These are phyloP conservation scores for Microbotryum saponariae DNA, from an alignment of 1,284 basidiomycete species.

Conservation along the genomic window DNA sequence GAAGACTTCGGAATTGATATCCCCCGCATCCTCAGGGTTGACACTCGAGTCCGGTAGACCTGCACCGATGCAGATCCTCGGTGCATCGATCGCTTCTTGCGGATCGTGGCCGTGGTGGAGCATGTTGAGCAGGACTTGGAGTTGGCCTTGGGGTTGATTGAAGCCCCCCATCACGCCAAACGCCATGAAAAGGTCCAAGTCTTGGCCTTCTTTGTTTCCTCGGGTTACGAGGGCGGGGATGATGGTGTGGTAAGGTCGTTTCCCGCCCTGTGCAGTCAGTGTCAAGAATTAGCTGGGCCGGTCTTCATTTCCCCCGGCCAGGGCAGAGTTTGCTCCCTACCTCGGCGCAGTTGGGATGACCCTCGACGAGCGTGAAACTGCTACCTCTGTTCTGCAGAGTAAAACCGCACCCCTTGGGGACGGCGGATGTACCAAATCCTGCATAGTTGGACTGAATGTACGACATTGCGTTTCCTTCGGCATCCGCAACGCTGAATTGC, in stretches of 20 bases:
- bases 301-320: background rate
- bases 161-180: slow-evolving; percentile 50
- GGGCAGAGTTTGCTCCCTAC: slow-evolving; percentile 38
- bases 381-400: slow-evolving; percentile 89
- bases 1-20: slow-evolving; percentile 73
- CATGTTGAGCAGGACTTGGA: slow-evolving; percentile 87
- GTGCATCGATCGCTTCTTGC: slow-evolving; percentile 81
- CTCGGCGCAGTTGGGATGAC: slow-evolving; percentile 72
- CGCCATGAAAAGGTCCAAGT: slow-evolving; percentile 57
- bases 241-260: slow-evolving; percentile 35
- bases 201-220: slow-evolving; percentile 51
- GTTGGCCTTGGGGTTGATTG: slow-evolving; percentile 91
- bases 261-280: slow-evolving; percentile 5
- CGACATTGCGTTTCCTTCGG: slow-evolving; percentile 56
- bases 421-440: slow-evolving; percentile 54
- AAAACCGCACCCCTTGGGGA: slow-evolving; percentile 89
- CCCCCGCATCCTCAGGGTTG: slow-evolving; percentile 50
- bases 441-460: slow-evolving; percentile 68
- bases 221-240: slow-evolving; percentile 74
- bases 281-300: background rate
- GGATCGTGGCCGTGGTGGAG: slow-evolving; percentile 69
- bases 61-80: slow-evolving; percentile 77
- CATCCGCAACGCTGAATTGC: slow-evolving; percentile 55
- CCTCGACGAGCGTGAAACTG: slow-evolving; percentile 68
- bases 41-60: slow-evolving; percentile 31